phyloP scores from a whole-genome alignment of 2,329 filamentous ascomycete species.

The Fusarium miscanthi region DNA sequence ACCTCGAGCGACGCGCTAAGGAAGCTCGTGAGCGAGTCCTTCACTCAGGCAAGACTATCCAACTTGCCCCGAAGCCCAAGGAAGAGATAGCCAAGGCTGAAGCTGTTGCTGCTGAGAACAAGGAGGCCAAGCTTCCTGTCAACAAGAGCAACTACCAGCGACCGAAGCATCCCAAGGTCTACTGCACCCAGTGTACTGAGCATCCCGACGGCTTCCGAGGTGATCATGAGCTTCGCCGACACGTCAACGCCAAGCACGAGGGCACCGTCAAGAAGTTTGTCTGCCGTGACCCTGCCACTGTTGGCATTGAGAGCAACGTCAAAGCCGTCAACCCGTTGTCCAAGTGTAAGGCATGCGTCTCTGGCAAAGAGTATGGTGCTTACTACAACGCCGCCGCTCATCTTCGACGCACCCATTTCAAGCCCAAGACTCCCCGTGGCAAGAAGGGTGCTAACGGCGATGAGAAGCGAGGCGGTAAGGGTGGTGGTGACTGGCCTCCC shows the following conservation, averaged over 20 bases:
- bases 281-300: constrained; percentile 63
- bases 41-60: constrained; percentile 53
- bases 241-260: constrained; percentile 74
- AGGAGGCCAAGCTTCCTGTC: constrained; percentile 57
- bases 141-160: constrained; percentile 63
- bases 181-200: constrained; percentile 76
- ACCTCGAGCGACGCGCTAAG: constrained; percentile 58
- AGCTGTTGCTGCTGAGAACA: constrained; percentile 41
- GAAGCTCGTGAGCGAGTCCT: constrained; percentile 60
- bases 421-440: constrained; percentile 65
- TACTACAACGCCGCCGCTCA: constrained; percentile 97
- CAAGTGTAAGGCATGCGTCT: constrained; percentile 85
- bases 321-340: constrained; percentile 72
- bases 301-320: constrained; percentile 55
- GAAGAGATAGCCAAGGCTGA: constrained; percentile 16
- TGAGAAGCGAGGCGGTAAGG: constrained; percentile 64
- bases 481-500: constrained; percentile 44
- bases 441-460: constrained; percentile 54
- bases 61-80: constrained; percentile 60
- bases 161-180: constrained; percentile 76
- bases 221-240: constrained; percentile 82
- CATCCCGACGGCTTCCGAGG: constrained; percentile 85
- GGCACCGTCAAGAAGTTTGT: constrained; percentile 65
- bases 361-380: constrained; percentile 82
- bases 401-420: constrained; percentile 88